Evolutionary conservation across 192 early-diverging fungal genomes (phyloP), one percentile per base, ranked within the genome.

Genomic region (Lobosporangium transversale): DNA sequence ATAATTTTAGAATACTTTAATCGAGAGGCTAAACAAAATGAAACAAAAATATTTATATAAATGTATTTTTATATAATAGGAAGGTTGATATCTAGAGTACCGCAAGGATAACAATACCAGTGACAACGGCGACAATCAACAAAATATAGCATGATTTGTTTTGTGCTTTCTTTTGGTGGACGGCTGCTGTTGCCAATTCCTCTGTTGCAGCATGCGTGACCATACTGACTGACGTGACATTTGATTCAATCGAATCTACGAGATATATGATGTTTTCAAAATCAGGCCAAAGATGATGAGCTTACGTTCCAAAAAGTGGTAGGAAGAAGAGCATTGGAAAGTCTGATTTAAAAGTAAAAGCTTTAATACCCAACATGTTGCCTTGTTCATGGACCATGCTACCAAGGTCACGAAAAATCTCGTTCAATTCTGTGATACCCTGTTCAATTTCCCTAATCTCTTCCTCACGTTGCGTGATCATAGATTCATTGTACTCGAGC

Each of bases 331-430:
- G 8, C n/a, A n/a, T n/a, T n/a, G n/a, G n/a, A n/a, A n/a, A n/a
- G n/a, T n/a, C n/a, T n/a, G n/a, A n/a, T n/a, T n/a, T n/a, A n/a
- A n/a, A n/a, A n/a, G n/a, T n/a, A n/a, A n/a, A n/a, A n/a, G n/a
- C n/a, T n/a, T n/a, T n/a, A n/a, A n/a, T 84, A 95, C 94, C 89
- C 10, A 99, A 75, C 66, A 94, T 87, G 64, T 89, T 89, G 71
- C 95, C 93, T 84, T 99, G 97, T 79, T 99, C 97, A 33, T 94
- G 93, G 6, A 99, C 97, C 62, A 99, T 87, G 12, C 93, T 94
- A 2, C 95, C 96, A 49, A 99, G 76, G 85, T 98, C 96, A 53
- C 96, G 82, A 76, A 99, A 99, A 64, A 99, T 95, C 71, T 98
- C 96, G 79, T 98, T 99, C 17, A 99, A 83, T 69, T 98, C 95